Evolutionary conservation across 495 filamentous ascomycete species (phyloP).

Genomic region (Tirmania nivea): DNA sequence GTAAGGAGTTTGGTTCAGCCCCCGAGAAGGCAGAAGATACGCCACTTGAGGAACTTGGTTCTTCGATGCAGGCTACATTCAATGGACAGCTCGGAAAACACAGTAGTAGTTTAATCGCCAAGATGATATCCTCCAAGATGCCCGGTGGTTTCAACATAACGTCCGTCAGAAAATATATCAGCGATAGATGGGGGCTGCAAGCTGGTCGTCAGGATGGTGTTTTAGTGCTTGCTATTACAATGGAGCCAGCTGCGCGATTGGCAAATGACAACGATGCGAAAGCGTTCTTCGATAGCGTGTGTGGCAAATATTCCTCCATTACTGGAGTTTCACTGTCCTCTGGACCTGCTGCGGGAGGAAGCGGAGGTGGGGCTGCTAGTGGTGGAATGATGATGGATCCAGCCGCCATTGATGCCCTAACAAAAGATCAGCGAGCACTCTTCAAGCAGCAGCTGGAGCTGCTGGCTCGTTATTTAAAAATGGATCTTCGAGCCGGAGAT

Average conservation of each 20-base stretch:
- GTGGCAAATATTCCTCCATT: constrained; percentile 71
- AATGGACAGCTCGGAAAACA: constrained; percentile 96
- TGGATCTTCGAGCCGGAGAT: constrained; percentile 86
- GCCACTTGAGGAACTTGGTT: constrained; percentile 84
- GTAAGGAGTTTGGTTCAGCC: constrained; percentile 95
- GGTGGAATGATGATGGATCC: constrained; percentile 93
- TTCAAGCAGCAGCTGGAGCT: constrained; percentile 97
- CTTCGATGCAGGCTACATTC: constrained; percentile 91
- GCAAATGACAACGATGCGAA: constrained; percentile 81
- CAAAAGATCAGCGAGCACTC: constrained; percentile 77
- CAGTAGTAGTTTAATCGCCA: constrained; percentile 75
- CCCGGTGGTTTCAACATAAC: constrained; percentile 98
- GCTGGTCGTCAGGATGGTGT: constrained; percentile 80
- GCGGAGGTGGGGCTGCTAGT: constrained; percentile 38
- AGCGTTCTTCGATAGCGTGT: constrained; percentile 62
- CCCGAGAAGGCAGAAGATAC: constrained; percentile 98
- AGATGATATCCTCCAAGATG: constrained; percentile 96
- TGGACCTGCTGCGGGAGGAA: constrained; percentile 47
- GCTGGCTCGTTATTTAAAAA: constrained; percentile 85
- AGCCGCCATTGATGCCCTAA: constrained; percentile 85
- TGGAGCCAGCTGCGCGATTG: constrained; percentile 73
- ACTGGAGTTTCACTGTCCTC: constrained; percentile 71
- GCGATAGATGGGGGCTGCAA: constrained; percentile 79
- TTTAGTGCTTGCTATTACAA: constrained; percentile 69
- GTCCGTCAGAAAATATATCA: constrained; percentile 74